Evolutionary conservation across 2,329 filamentous ascomycete genomes (phyloP).

Genomic region (Furcasterigmium furcatum): DNA sequence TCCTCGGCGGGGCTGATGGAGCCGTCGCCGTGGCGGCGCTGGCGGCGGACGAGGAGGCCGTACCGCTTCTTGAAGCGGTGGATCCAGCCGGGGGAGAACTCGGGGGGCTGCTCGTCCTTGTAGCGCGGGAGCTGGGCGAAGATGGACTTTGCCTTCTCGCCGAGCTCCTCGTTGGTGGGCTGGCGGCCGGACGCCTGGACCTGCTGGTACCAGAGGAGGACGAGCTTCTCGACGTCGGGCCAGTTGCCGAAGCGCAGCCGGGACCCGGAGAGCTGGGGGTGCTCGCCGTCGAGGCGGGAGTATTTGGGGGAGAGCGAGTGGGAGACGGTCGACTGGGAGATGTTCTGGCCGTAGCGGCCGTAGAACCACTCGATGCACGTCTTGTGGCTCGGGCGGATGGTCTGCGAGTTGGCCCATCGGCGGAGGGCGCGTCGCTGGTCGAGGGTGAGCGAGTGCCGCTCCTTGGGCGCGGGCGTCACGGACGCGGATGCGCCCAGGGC

Average conservation of each 20-base stretch:
- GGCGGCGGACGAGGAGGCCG: slow-evolving; percentile 53
- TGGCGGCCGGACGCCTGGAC: slow-evolving; percentile 49
- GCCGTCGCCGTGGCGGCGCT: slow-evolving; percentile 47
- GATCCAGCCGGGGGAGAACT: slow-evolving; percentile 63
- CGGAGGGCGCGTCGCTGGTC: slow-evolving; percentile 60
- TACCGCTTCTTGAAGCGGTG: slow-evolving; percentile 64
- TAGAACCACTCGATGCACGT: slow-evolving; percentile 63
- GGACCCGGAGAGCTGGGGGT: slow-evolving; percentile 58
- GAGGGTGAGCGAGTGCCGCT: slow-evolving; percentile 59
- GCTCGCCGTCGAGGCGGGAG: slow-evolving; percentile 56
- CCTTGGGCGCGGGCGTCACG: slow-evolving; percentile 24
- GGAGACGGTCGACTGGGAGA: slow-evolving; percentile 61
- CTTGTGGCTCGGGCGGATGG: slow-evolving; percentile 56
- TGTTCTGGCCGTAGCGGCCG: slow-evolving; percentile 53
- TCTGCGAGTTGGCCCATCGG: slow-evolving; percentile 55
- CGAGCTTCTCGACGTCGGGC: slow-evolving; percentile 60
- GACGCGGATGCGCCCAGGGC: slow-evolving; percentile 3
- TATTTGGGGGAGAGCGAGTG: slow-evolving; percentile 62
- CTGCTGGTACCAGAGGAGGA: slow-evolving; percentile 53
- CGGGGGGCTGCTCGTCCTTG: slow-evolving; percentile 56
- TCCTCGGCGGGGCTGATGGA: slow-evolving; percentile 49
- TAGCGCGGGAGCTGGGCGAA: slow-evolving; percentile 57
- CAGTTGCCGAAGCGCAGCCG: slow-evolving; percentile 61
- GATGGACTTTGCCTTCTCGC: slow-evolving; percentile 58
- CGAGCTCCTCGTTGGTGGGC: slow-evolving; percentile 60